These are phyloP conservation scores for Schrenkiella parvula DNA, from an alignment of 345 rosid species.

Conservation along the genomic window DNA sequence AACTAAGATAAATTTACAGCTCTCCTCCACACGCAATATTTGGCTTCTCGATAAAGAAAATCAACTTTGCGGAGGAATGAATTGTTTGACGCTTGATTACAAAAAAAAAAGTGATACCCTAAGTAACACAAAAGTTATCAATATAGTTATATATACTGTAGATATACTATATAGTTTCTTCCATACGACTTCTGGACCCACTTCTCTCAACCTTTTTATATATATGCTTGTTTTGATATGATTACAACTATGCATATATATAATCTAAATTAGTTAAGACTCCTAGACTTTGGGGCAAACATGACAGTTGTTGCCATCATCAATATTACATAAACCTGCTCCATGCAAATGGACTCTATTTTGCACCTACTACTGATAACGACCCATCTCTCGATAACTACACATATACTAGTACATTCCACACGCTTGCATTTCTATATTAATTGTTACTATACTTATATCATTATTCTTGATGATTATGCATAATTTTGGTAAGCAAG, in stretches of 20 bases:
- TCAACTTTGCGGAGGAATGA: neutral
- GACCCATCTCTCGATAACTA: constrained; percentile 32
- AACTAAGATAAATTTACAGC: too few species aligned
- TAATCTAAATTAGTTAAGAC: constrained; percentile 14
- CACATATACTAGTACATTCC: neutral
- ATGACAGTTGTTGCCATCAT: constrained; percentile 51
- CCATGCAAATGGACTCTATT: constrained; percentile 45
- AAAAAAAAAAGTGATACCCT: neutral
- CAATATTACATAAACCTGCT: constrained; percentile 38
- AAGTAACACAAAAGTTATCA: neutral
- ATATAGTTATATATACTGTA: neutral
- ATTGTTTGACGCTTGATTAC: neutral
- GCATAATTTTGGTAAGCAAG: neutral
- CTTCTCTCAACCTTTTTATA: neutral
- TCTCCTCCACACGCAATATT: neutral
- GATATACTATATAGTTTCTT: neutral
- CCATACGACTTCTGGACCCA: neutral
- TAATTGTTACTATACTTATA: neutral
- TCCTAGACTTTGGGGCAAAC: constrained; percentile 46
- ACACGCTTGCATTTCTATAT: constrained; percentile 7
- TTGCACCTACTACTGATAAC: constrained; percentile 36
- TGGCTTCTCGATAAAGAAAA: neutral
- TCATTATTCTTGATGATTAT: neutral
- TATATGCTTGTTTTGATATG: neutral
- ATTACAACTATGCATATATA: neutral